Percentiles rank a stretch among this genome's conserved stretches.
Conservation (phyloP, 345 rosid genomes). For the Linum usitatissimum region DNA sequence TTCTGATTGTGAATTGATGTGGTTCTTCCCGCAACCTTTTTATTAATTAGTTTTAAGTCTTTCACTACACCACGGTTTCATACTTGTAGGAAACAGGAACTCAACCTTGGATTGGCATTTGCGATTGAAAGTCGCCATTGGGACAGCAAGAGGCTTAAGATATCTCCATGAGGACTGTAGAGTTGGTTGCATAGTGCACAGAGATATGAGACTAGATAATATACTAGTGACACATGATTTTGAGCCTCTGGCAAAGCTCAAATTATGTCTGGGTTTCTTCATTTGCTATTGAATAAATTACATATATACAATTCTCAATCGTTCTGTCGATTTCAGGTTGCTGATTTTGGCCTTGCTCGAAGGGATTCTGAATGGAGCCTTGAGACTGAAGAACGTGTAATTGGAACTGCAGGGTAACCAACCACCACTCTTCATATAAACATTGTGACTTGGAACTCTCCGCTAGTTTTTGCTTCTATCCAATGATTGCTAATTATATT, state of each 20-base stretch:
- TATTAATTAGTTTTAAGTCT: background rate
- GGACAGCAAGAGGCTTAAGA: constrained; percentile 57
- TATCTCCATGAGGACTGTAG: constrained; percentile 81
- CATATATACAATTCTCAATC: background rate
- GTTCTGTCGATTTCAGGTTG: constrained; percentile 28
- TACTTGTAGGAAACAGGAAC: constrained; percentile 33
- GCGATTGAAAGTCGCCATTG: constrained; percentile 52
- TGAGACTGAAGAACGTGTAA: constrained; percentile 24
- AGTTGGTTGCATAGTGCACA: constrained; percentile 62
- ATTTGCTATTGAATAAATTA: background rate
- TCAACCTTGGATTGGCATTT: constrained; percentile 41
- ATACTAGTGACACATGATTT: constrained; percentile 69
- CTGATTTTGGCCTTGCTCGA: constrained; percentile 70
- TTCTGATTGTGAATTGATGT: too few species aligned
- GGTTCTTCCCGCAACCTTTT: background rate
- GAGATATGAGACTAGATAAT: constrained; percentile 51
- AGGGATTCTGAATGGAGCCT: constrained; percentile 43
- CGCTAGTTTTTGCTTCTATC: background rate
- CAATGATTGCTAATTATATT: background rate
- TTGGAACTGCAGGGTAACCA: constrained; percentile 50
- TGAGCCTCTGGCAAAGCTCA: constrained; percentile 45
- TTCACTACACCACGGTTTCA: background rate
- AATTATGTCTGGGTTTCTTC: background rate
- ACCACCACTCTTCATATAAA: constrained; percentile 1
- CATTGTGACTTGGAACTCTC: background rate